Base-by-base conservation (phyloP, 768 basidiomycete species). In the Russula olivacea region DNA sequence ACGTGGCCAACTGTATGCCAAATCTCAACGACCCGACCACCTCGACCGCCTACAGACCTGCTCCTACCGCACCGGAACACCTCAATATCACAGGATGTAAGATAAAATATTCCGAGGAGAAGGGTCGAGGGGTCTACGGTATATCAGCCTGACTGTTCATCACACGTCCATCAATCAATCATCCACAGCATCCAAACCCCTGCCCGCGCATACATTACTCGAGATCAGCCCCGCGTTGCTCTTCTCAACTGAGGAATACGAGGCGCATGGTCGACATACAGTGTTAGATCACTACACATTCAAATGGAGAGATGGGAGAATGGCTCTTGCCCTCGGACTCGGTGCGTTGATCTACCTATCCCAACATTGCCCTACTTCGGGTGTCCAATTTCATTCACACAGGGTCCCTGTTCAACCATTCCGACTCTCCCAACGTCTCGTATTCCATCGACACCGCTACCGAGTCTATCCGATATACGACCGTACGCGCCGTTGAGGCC, bases 171-270 rank as follows among this genome's bases (percentile, higher is more conserved):
- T 49, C 36, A 36, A 36, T 36, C 36, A 36, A 36, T 36, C 36
- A 36, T 36, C 36, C 1, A 36, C 36, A 84, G 83, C 89, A 23
- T 76, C 81, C 9, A 74, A 75, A 19, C 66, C 68, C 36, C 85
- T 93, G 63, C 78, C 85, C 21, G 74, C 79, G 12, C 78, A 82
- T 14, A 87, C 87, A 0, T 68, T 88, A n/a, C 71, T 98, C 64
- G 95, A 97, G 73, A 82, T 86, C 68, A 89, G 88, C 65, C 94
- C 95, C 2, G 90, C 92, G 21, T 75, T 96, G n/a, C 76, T 96
- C 12, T 83, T 95, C 69, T 72, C 76, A 5, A 79, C 80, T 60
- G 78, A 83, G 28, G 91, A 94, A 74, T 94, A 93, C 68, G 77
- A 81, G 50, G 70, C 72, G 5, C 81, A 90, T 73, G 83, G 85